Evolutionary conservation across 768 basidiomycete species (phyloP).

Genomic region (Serendipita indica): DNA sequence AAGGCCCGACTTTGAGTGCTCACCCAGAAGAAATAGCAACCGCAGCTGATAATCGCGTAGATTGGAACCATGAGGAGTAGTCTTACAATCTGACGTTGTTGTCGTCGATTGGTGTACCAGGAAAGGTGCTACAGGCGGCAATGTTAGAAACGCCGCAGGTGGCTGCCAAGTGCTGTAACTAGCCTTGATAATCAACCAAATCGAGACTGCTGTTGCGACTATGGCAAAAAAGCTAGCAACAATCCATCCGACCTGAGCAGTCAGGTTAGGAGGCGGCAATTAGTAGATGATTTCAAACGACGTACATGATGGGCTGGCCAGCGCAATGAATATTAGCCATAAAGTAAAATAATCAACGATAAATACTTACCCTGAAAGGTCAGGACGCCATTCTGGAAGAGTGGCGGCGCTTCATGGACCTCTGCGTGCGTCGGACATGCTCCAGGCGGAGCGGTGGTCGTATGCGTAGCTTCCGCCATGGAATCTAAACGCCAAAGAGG

Average conservation of each 20-base stretch:
- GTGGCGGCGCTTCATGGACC: conserved; percentile 33
- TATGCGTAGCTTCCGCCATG: conserved; percentile 5
- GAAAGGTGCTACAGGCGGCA: conserved; percentile 33
- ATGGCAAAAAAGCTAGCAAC: conserved; percentile 44
- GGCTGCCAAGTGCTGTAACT: neutral
- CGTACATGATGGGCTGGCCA: conserved; percentile 42
- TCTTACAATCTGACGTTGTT: conserved; percentile 61
- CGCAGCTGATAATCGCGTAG: conserved; percentile 51
- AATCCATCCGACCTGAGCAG: conserved; percentile 50
- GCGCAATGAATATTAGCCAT: neutral
- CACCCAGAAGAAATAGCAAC: conserved; percentile 61
- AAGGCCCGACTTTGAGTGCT: neutral
- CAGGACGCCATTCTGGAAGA: conserved; percentile 47
- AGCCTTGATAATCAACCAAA: conserved; percentile 53
- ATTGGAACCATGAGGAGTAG: conserved; percentile 67
- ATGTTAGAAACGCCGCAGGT: neutral
- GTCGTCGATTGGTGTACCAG: conserved; percentile 61
- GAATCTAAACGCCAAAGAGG: neutral
- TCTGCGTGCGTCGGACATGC: neutral
- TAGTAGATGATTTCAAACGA: neutral
- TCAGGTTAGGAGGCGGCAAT: neutral
- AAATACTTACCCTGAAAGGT: conserved; percentile 41
- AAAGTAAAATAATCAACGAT: neutral
- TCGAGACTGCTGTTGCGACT: conserved; percentile 39
- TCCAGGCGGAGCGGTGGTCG: neutral